These are phyloP conservation scores for Cryphonectria carpinicola DNA, from an alignment of 2,329 filamentous ascomycete species.

Conservation along the genomic window DNA sequence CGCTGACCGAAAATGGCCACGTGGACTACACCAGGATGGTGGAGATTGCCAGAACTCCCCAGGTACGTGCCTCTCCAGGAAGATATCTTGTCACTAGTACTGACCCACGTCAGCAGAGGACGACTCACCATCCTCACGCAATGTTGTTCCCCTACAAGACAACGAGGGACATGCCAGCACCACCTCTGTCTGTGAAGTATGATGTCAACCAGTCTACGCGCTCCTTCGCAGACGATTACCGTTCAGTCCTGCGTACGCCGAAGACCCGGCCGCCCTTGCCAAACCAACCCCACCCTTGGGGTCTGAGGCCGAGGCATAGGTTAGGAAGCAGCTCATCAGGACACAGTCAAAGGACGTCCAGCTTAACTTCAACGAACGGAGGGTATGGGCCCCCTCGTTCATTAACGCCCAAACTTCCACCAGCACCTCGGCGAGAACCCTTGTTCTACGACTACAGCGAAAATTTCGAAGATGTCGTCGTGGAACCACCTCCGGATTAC, in stretches of 20 bases:
- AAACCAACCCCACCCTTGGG: constrained; percentile 40
- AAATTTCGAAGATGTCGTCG: constrained; percentile 46
- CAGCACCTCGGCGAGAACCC: constrained; percentile 37
- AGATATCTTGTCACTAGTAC: not conserved
- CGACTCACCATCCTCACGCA: constrained; percentile 48
- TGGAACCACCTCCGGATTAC: constrained; percentile 22
- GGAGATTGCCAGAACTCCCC: constrained; percentile 52
- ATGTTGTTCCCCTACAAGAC: constrained; percentile 40
- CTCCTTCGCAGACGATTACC: constrained; percentile 37
- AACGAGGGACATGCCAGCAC: constrained; percentile 40
- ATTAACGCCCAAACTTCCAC: constrained; percentile 29
- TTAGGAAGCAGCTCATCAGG: constrained; percentile 43
- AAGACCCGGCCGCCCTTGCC: constrained; percentile 39
- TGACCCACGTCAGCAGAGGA: constrained; percentile 45
- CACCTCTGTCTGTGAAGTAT: constrained; percentile 43
- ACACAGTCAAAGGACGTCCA: constrained; percentile 48
- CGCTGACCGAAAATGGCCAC: constrained; percentile 50
- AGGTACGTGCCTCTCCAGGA: constrained; percentile 41
- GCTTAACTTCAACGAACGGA: constrained; percentile 55
- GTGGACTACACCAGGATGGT: constrained; percentile 56
- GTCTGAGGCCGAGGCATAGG: constrained; percentile 38
- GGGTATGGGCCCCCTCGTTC: constrained; percentile 46
- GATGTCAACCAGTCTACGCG: constrained; percentile 47
- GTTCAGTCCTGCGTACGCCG: constrained; percentile 27
- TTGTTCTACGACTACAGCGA: constrained; percentile 60